Base-by-base conservation (phyloP, 1,139 yeast species). In the Scheffersomyces segobiensis region DNA sequence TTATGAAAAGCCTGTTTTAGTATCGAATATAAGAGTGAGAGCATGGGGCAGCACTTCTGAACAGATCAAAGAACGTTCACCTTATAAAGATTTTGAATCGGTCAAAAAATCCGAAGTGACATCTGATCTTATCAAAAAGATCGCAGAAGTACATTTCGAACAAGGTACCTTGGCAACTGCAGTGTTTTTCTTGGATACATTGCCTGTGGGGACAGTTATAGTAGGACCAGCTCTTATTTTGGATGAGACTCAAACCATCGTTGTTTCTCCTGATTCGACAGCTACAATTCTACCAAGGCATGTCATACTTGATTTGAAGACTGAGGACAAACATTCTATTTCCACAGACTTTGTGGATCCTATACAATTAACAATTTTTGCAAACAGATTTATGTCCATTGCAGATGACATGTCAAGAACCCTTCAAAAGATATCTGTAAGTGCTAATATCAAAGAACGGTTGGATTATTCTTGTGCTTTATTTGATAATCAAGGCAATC, bases 31-130 rank as follows among this genome's bases (percentile, higher is more conserved):
- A 14, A 61, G 70, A 51, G 67, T 62, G 32, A 80, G 92, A 56
- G 87, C 86, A 3, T 79, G 86, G 57, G 91, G 89, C n/a, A 80
- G 79, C 60, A 74, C 82, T 0, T 48, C 50, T 14, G 65, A 67
- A 39, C 63, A 67, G 6, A 60, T 71, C 8, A 55, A 62, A 17
- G 73, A 74, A 42, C 61, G 62, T 14, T 68, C 80, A 3, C 76
- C 80, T 49, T 82, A 76, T 58, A 69, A 71, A 22, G 82, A 80
- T 57, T 54, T 76, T 19, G 59, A 60, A 8, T 53, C 61, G 3
- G 55, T 66, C 7, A 46, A 55, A 2, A 48, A 48, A 48, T 53
- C 66, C 1, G 55, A 58, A 1, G 50, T 52, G 3, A 54, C 57
- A 8, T 68, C 66, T 48, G 42, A 32, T 10, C 42, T 32, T 12